Evolutionary conservation across 2,329 filamentous ascomycete genomes (phyloP), one percentile per base, ranked within the genome.

Genomic region (Cucurbitaria berberidis): DNA sequence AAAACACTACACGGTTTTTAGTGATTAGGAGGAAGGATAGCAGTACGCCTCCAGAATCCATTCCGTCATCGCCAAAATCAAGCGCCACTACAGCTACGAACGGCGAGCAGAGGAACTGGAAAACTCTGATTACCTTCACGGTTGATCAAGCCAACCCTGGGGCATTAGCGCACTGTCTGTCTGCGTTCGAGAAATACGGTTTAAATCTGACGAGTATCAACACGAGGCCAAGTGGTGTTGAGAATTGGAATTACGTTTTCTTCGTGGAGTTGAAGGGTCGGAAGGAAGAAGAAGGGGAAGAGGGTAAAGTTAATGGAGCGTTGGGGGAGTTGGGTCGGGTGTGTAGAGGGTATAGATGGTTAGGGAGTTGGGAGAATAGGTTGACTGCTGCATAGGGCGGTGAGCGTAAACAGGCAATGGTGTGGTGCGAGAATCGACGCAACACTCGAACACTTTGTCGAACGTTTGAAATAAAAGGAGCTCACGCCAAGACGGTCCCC

Each of bases 171-270:
- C 85, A 90, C 63, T 89, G 88, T 26, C 80, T 98, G 53, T 83
- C 87, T 45, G 90, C 91, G 50, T 98, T 98, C 77, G 86, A 87
- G 59, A 80, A 79, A 7, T 82, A 85, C 62, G 82, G 83, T 5
- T 81, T 97, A 51, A 96, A 97, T 72, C 78, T 98, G 62, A 97
- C 93, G 26, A 93, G 89, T 73, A 96, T 98, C 74, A 93, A 92
- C 72, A 92, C 90, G 61, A 79, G 93, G 59, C 93, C 93, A 5
- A 92, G 90, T 66, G 83, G 89, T 50, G 79, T 83, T 34, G 78
- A 80, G 62, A 86, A 89, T 18, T 98, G 96, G 85, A 87, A 96
- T 72, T 98, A 98, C 77, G 84, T 97, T 32, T 97, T 98, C 78
- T 93, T 98, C 70, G 87, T 97, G 26, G 93, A 98, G 79, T 92